Evolutionary conservation across 331 rosid species (phyloP).

Genomic region (Quercus tomentella): DNA sequence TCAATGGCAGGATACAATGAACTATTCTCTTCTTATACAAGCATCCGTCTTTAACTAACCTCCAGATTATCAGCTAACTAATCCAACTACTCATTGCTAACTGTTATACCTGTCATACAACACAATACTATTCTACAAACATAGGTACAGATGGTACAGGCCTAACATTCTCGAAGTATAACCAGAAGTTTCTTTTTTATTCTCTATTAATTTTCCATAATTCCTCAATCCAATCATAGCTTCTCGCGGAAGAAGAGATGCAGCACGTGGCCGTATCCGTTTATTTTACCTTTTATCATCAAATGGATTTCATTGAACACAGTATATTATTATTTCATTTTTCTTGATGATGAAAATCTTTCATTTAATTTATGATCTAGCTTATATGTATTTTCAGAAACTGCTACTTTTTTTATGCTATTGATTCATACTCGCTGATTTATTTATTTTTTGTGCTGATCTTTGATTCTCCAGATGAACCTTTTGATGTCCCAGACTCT

Average conservation of each 20-base stretch:
- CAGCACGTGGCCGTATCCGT: no score
- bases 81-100: no score
- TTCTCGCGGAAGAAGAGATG: accelerated
- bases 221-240: no score
- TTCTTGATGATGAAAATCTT: neutral
- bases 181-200: no score
- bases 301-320: neutral
- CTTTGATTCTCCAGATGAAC: conserved; percentile 39
- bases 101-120: no score
- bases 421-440: neutral
- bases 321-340: neutral
- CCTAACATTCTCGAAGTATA: no score
- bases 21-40: no score
- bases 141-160: no score
- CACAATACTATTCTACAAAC: no score
- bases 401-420: neutral
- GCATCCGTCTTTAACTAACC: accelerated
- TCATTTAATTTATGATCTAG: neutral
- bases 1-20: no score
- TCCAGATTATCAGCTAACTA: no score
- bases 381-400: neutral
- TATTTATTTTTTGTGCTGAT: neutral
- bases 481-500: conserved; percentile 37
- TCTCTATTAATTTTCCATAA: no score
- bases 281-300: neutral